Percentiles rank a stretch among this genome's conserved stretches.
phyloP scores from a whole-genome alignment of 2,329 filamentous ascomycete genomes.

The Scedosporium apiospermum region DNA sequence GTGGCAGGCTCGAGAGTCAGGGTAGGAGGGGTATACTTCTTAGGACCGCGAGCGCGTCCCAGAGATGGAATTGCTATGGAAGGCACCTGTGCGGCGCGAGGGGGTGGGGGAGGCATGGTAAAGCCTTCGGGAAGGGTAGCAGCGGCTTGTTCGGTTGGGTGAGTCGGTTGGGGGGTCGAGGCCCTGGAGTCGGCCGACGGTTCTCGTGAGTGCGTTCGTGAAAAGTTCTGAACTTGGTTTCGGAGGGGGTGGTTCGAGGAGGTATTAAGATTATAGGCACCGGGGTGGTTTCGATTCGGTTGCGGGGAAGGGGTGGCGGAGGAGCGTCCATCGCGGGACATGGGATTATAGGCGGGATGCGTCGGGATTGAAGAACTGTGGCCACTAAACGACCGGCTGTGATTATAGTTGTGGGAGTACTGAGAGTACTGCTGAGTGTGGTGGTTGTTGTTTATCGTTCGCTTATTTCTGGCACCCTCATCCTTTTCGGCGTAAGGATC shows the following conservation, averaged over 20 bases:
- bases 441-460: not conserved
- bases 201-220: not conserved
- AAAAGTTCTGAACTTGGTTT: not conserved
- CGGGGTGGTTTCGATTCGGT: not conserved
- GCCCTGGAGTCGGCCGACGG: not conserved
- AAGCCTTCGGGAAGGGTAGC: conserved; percentile 2
- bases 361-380: conserved; percentile 24
- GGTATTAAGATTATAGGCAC: not conserved
- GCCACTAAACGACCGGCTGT: conserved; percentile 1
- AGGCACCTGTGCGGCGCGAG: conserved; percentile 19
- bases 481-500: conserved; percentile 32
- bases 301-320: conserved; percentile 8
- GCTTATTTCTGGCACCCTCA: conserved; percentile 9
- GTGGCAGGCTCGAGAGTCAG: not conserved
- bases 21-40: conserved; percentile 28
- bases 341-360: conserved; percentile 39
- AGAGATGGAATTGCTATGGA: conserved; percentile 27
- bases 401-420: conserved; percentile 15
- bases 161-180: conserved; percentile 1
- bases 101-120: conserved; percentile 16
- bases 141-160: not conserved
- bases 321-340: conserved; percentile 20
- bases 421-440: conserved; percentile 11
- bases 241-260: not conserved
- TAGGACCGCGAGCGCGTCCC: conserved; percentile 27